These are phyloP conservation scores for Cercospora brassicicola DNA, from an alignment of 2,329 filamentous ascomycete genomes.

Conservation along the genomic window DNA sequence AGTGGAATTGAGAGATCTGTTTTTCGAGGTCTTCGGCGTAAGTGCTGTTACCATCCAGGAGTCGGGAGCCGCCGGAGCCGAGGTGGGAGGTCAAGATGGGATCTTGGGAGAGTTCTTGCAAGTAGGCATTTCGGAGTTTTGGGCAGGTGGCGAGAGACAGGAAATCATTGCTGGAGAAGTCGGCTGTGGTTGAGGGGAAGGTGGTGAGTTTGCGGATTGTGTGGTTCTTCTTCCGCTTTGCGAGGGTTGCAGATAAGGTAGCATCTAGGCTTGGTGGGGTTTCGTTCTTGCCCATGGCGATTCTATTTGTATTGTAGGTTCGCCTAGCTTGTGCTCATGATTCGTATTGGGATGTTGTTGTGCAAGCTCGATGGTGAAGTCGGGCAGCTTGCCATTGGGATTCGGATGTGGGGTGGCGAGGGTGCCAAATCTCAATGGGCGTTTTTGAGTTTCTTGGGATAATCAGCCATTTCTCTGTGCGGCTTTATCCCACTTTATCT, in stretches of 20 bases:
- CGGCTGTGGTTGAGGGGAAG: constrained; percentile 44
- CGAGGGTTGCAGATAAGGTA: constrained; percentile 35
- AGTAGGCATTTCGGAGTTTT: constrained; percentile 50
- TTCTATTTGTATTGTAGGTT: too few relatives aligned
- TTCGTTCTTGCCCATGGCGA: background rate
- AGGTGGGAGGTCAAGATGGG: constrained; percentile 40
- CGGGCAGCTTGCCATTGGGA: background rate
- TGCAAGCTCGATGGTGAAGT: background rate
- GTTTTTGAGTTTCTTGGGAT: constrained; percentile 12
- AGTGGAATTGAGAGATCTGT: constrained; percentile 61
- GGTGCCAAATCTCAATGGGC: constrained; percentile 7
- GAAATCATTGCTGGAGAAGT: constrained; percentile 69
- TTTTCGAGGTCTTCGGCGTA: constrained; percentile 62
- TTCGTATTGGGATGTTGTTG: background rate
- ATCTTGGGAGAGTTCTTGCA: constrained; percentile 47
- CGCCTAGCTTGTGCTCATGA: background rate
- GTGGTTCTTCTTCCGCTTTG: constrained; percentile 46
- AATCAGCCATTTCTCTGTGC: background rate
- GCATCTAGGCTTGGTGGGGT: constrained; percentile 25
- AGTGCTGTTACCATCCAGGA: constrained; percentile 64
- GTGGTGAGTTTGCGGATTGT: constrained; percentile 52
- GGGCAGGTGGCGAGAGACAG: constrained; percentile 57
- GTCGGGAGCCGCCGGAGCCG: constrained; percentile 60
- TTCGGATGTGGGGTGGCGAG: background rate
- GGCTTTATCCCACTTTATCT: background rate